Evolutionary conservation across 176 grass and related monocot species (phyloP).

Genomic region (Carex myosuroides): DNA sequence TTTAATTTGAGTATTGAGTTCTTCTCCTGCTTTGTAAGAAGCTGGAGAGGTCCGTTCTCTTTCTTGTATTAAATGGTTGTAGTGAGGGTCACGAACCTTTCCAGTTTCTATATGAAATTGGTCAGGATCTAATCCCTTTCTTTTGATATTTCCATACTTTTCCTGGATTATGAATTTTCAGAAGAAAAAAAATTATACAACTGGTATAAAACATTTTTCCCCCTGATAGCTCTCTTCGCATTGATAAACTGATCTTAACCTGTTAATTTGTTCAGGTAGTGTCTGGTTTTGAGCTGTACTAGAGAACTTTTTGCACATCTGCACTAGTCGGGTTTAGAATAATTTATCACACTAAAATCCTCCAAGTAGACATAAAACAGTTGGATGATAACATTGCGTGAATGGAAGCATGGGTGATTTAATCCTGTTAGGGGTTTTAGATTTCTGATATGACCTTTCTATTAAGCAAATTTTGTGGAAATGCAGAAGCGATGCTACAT

Average conservation of each 20-base stretch:
- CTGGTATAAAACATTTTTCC: background rate
- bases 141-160: background rate
- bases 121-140: background rate
- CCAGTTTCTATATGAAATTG: background rate
- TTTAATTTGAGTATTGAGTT: background rate
- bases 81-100: background rate
- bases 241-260: background rate
- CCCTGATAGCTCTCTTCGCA: background rate
- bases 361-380: background rate
- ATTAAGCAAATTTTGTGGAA: background rate
- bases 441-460: background rate
- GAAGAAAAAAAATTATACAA: background rate
- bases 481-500: constrained; percentile 84
- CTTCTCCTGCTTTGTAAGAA: background rate
- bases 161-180: background rate
- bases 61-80: background rate
- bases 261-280: background rate
- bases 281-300: background rate
- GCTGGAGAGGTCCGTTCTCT: background rate
- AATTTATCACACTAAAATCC: background rate
- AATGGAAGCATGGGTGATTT: background rate
- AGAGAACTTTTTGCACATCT: background rate
- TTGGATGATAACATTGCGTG: background rate
- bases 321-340: background rate
- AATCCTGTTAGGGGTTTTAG: background rate